phyloP scores from a whole-genome alignment of 176 grass and related monocot genomes.

The Rhipidocladum racemiflorum region DNA sequence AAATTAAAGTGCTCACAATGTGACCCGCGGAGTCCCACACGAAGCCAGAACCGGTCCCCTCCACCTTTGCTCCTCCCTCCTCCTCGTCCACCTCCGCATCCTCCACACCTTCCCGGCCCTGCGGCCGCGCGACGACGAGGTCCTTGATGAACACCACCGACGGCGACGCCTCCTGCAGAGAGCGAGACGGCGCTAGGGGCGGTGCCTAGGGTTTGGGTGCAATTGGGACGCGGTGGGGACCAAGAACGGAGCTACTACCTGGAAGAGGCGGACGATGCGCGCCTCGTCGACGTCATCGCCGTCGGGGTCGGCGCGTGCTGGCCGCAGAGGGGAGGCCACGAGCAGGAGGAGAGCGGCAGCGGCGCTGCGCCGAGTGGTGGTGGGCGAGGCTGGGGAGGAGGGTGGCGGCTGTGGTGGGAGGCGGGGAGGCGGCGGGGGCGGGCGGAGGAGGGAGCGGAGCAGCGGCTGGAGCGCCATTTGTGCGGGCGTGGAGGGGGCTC shows the following conservation, averaged over 20 bases:
- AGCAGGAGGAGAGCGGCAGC: constrained; percentile 22
- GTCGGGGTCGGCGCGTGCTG: constrained; percentile 16
- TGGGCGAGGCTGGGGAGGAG: not conserved
- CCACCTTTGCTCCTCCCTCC: constrained; percentile 46
- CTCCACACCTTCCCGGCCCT: not conserved
- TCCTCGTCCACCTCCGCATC: constrained; percentile 23
- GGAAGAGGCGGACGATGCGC: constrained; percentile 45
- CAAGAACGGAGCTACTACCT: not conserved
- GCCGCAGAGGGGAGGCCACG: not conserved
- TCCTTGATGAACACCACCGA: constrained; percentile 96
- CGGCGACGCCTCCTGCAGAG: constrained; percentile 59
- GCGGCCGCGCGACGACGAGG: constrained; percentile 21
- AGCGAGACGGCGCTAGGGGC: not conserved
- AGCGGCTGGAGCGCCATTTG: constrained; percentile 37
- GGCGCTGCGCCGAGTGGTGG: constrained; percentile 24
- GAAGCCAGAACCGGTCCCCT: constrained; percentile 77
- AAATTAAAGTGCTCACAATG: constrained; percentile 48
- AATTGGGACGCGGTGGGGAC: fast-evolving
- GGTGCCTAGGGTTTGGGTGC: not conserved
- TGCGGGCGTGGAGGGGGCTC: not conserved
- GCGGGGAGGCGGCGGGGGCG: not conserved
- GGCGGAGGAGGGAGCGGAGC: constrained; percentile 26
- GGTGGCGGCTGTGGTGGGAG: not conserved
- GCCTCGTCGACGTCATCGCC: constrained; percentile 44
- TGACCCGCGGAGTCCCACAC: constrained; percentile 73